Base-by-base conservation (phyloP, 1,284 basidiomycete species). In the Psilocybe mexicana region DNA sequence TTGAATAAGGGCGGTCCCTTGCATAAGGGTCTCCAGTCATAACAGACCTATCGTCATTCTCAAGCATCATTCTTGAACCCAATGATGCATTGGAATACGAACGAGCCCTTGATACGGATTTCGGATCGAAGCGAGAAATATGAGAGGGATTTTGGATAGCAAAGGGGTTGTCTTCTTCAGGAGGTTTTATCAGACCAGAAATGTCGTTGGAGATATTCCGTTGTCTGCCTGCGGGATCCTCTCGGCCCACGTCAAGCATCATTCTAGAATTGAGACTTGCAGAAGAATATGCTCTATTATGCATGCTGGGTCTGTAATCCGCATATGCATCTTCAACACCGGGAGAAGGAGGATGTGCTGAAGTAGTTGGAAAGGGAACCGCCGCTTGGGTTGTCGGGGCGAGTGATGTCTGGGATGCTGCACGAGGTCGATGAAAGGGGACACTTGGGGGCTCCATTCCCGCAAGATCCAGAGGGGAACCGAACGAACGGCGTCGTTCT, bases 81-180 rank as follows among this genome's bases (percentile, higher is more conserved):
- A 86, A 70, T 1, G 88, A 87, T 3, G 79, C 86, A 58, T 84
- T 84, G 0, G 90, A 92, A 58, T 80, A 62, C 1, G 87, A 86
- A 30, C 89, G 83, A 26, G 79, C 76, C 66, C 84, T 86, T 18
- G 60, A 50, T 12, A 55, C 54, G 33, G 72, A 73, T 67, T 89
- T 91, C 14, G 89, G 88, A 68, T 92, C 90, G 67, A 91, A 88
- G 40, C 82, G 82, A 28, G 89, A 91, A 23, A 81, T 79, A 50
- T 81, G 81, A 10, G 83, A 83, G 18, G 86, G 84, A 30, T 85
- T 82, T 43, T 81, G 77, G 54, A 88, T 70, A 8, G 81, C 76
- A 65, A 90, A 89, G 5, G 82, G 79, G 65, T 86, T 86, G 48
- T 85, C 81, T 42, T 84, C 81, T 52, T 64, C 38, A 4, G 4